Conservation (phyloP, 495 filamentous ascomycete species). For the Jackrogersella minutella region DNA sequence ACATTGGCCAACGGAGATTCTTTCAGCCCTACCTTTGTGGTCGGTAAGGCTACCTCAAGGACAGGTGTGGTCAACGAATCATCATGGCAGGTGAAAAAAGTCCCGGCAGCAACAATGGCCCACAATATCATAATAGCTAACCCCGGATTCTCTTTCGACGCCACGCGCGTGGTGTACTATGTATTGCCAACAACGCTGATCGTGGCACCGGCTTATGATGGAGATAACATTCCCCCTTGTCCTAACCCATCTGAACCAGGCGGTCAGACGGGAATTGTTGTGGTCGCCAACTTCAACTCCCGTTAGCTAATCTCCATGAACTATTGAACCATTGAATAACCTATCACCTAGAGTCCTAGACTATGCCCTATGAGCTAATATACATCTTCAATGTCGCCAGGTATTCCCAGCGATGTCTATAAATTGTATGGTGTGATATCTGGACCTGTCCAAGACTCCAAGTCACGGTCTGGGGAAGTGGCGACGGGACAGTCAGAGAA, state of each 20-base stretch:
- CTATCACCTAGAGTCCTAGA: constrained; percentile 40
- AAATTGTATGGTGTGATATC: constrained; percentile 22
- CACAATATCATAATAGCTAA: constrained; percentile 43
- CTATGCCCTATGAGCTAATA: constrained; percentile 34
- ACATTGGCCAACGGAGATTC: constrained; percentile 42
- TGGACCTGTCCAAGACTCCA: constrained; percentile 17
- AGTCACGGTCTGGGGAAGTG: constrained; percentile 1
- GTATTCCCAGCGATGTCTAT: constrained; percentile 19
- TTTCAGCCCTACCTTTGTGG: constrained; percentile 43
- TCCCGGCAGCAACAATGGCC: constrained; percentile 42
- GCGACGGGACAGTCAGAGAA: background rate
- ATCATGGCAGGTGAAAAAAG: constrained; percentile 38
- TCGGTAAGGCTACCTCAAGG: constrained; percentile 37
- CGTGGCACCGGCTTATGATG: constrained; percentile 27
- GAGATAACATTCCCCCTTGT: constrained; percentile 34
- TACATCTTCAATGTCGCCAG: background rate
- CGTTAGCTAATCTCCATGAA: constrained; percentile 14
- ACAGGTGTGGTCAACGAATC: constrained; percentile 39
- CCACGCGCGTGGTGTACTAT: too few relatives aligned
- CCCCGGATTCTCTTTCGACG: constrained; percentile 40
- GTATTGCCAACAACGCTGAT: too few relatives aligned
- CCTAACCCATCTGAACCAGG: constrained; percentile 29
- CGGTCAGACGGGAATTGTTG: constrained; percentile 12
- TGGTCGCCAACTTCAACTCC: constrained; percentile 36
- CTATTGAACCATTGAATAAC: constrained; percentile 16